A percentile compares a stretch with the other conserved stretches of the same genome.
These are phyloP conservation scores for Russula olivacea DNA, from an alignment of 768 basidiomycete genomes.

Conservation along the genomic window DNA sequence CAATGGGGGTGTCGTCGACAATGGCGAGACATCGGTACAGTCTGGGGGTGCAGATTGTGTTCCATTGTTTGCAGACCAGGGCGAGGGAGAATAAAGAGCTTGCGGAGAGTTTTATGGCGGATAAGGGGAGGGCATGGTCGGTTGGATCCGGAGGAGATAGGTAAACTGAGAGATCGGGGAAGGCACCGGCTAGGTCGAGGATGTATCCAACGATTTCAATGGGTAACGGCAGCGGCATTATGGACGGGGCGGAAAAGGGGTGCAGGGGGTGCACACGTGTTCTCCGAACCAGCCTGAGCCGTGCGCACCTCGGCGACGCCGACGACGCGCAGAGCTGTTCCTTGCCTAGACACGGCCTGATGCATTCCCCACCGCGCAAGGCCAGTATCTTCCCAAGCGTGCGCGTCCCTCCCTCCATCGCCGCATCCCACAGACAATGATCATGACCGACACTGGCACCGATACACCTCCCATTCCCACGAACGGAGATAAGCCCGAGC, in stretches of 20 bases:
- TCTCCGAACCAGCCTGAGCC: background rate
- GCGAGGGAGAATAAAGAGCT: background rate
- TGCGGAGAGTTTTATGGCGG: conserved; percentile 7
- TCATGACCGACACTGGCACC: background rate
- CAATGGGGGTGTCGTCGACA: background rate
- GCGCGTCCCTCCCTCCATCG: background rate
- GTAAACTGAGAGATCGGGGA: conserved; percentile 3
- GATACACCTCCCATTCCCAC: background rate
- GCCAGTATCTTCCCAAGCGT: background rate
- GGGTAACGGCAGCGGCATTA: conserved; percentile 11
- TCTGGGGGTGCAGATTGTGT: conserved; percentile 8
- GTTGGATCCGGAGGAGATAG: background rate
- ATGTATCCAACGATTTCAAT: conserved; percentile 8
- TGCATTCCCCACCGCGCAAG: background rate
- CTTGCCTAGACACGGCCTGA: background rate
- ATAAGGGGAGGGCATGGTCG: background rate
- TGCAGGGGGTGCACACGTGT: conserved; percentile 7
- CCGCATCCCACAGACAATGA: conserved; percentile 3
- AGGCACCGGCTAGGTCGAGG: conserved; percentile 2
- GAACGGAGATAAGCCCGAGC: background rate
- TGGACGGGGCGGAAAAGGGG: background rate
- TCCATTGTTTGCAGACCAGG: conserved; percentile 20
- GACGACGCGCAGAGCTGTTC: background rate
- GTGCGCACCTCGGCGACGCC: background rate
- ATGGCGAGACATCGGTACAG: conserved; percentile 16